Evolutionary conservation across 2,329 filamentous ascomycete species (phyloP), one percentile per base, ranked within the genome.

Genomic region (Exserohilum rostratum): DNA sequence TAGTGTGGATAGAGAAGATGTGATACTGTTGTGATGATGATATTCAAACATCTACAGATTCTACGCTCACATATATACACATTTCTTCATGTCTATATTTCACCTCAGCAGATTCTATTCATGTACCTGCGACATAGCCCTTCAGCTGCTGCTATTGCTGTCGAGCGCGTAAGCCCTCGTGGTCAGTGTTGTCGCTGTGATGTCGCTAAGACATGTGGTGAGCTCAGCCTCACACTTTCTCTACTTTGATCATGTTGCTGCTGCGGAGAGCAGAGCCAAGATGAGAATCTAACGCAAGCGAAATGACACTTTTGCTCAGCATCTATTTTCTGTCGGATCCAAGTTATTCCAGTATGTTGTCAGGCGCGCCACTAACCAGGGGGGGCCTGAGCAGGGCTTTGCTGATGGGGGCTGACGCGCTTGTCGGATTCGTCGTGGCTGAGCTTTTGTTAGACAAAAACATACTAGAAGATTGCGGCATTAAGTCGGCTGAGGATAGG

Each of bases 1-100:
- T 22, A 5, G 20, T 7, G 44, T 15, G n/a, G 6, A 22, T 35
- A 17, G 22, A 29, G 11, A 22, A 20, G 47, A 4, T 29, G 20
- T 51, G 27, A 13, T 30, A 17, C 5, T 15, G 50, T 7, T 60
- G 57, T 58, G 58, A 66, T 67, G 53, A 62, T 64, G 53, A 57
- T 37, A 29, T 55, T 39, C 46, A 57, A 51, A n/a, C 43, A n/a
- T 42, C 47, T 22, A 56, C 38, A 46, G 25, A 15, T 31, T 17
- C 17, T 3, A 25, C 22, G 7, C 17, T 10, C 12, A 35, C 27
- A 39, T 48, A 60, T 67, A 65, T 65, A 66, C 22, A 38, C 35
- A 12, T n/a, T 13, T 38, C 13, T 10, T 20, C 29, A 30, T 15
- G 30, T 42, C 10, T 20, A 11, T 27, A 27, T 38, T 42, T 27